Evolutionary conservation across 768 basidiomycete genomes (phyloP).

Genomic region (Podaxis pistillaris): DNA sequence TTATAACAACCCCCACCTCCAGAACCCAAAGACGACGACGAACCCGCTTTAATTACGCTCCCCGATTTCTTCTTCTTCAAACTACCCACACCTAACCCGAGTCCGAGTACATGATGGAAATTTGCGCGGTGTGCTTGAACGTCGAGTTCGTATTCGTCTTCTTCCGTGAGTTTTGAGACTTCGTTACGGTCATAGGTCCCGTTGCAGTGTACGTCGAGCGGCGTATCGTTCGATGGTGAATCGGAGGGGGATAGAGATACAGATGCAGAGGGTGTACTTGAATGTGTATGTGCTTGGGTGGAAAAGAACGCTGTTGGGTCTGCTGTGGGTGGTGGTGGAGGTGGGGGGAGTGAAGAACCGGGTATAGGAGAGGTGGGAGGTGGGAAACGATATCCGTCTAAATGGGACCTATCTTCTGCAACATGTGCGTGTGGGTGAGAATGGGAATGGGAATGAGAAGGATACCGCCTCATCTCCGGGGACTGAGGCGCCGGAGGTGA

Average conservation of each 20-base stretch:
- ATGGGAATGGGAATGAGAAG: neutral
- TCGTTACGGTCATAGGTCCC: neutral
- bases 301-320: neutral
- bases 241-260: neutral
- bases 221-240: neutral
- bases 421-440: neutral
- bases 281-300: neutral
- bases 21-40: neutral
- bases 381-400: neutral
- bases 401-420: neutral
- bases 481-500: neutral
- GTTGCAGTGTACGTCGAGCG: neutral
- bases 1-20: neutral
- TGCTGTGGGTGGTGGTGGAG: neutral
- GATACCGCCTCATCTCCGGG: neutral
- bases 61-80: slow-evolving; percentile 8
- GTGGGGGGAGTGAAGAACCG: neutral
- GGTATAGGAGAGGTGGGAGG: neutral
- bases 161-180: neutral
- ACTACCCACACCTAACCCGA: slow-evolving; percentile 3
- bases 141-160: slow-evolving; percentile 1
- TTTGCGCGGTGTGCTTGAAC: neutral
- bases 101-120: neutral
- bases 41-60: neutral
- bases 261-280: neutral